Evolutionary conservation across 2,329 filamentous ascomycete genomes (phyloP).

Genomic region (Trichoderma semiorbis): DNA sequence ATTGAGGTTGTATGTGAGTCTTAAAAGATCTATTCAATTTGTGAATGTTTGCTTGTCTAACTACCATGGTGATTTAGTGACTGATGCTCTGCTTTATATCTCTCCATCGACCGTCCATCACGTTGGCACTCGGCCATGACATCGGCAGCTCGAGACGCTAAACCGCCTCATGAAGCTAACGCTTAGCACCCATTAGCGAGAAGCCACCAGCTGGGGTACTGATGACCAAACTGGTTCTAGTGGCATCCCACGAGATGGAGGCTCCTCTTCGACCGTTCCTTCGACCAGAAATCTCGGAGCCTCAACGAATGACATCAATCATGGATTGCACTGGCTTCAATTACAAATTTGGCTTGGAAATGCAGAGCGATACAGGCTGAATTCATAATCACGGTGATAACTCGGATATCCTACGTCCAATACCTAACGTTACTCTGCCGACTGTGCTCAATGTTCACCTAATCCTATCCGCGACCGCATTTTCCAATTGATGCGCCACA

Average conservation of each 20-base stretch:
- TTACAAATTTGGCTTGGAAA: background rate
- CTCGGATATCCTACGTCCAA: background rate
- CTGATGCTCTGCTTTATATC: background rate
- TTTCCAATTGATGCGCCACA: background rate
- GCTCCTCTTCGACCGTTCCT: background rate
- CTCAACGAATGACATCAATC: background rate
- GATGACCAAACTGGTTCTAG: background rate
- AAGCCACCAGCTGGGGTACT: background rate
- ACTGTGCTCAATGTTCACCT: background rate
- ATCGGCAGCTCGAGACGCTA: background rate
- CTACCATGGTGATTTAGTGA: background rate
- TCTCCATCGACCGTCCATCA: background rate
- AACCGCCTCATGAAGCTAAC: background rate
- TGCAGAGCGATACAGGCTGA: background rate
- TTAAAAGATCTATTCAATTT: background rate
- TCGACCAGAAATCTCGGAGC: background rate
- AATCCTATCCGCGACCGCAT: background rate
- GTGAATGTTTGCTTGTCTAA: background rate
- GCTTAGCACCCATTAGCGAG: background rate
- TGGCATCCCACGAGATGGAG: background rate
- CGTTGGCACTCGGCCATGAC: background rate
- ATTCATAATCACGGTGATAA: background rate
- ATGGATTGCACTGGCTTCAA: background rate
- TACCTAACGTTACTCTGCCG: background rate
- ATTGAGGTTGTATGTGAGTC: background rate